Base-by-base conservation (phyloP, 2,329 filamentous ascomycete genomes). In the Curvularia eragrostidis region DNA sequence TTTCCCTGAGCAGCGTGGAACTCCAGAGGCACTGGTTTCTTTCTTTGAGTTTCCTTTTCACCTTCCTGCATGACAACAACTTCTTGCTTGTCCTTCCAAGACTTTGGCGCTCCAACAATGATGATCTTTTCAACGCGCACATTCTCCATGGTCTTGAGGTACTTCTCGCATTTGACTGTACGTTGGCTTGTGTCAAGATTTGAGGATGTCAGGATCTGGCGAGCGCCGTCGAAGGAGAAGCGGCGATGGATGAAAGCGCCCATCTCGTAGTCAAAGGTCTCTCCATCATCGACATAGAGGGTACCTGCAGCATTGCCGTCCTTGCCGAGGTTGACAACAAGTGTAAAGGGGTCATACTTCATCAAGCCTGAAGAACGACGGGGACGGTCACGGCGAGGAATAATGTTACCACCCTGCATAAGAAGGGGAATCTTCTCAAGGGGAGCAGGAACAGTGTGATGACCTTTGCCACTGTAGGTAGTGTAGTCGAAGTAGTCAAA, bases 401-500 rank as follows among this genome's bases (percentile, higher is more conserved):
- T 89, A 68, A 99, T 89, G 75, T 98, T 91, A 1, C 95, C 95
- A 46, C 92, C 94, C 66, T 90, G 92, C 90, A 98, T 95, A 43
- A 99, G 83, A 13, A 99, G 79, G 0, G 95, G 94, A 18, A 97
- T 91, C 69, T 89, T 91, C 54, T 97, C 91, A 3, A 98, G 83
- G 0, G 93, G 91, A 0, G 94, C 91, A 1, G 86, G 78, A 36
- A 97, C 81, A 0, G 85, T 89, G 63, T 91, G 82, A 60, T 89
- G 89, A 63, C 91, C 90, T 61, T 88, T 87, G 23, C 89, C 85
- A 21, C 88, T 88, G 72, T 96, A 87, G 42, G 87, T 81, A 41
- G 89, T 87, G 79, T 92, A 97, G 69, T 91, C 91, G 74, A 95
- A 96, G 81, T 99, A 99, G 78, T 98, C 91, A 72, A 93, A 99